phyloP scores from a whole-genome alignment of 768 basidiomycete genomes.

The Sarcodon aspratus region DNA sequence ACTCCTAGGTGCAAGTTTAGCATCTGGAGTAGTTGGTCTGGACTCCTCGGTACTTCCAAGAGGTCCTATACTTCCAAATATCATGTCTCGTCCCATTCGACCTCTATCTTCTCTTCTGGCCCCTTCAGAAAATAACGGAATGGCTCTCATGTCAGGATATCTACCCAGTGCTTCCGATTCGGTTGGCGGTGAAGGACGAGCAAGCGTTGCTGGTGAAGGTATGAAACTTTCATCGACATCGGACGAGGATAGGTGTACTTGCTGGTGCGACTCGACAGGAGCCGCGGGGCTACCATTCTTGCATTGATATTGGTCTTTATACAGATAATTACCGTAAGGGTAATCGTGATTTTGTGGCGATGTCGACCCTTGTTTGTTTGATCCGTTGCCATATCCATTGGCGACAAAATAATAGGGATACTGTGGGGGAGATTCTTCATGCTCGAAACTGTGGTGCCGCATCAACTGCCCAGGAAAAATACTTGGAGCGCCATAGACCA shows the following conservation, averaged over 20 bases:
- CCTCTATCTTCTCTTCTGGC: conserved; percentile 5
- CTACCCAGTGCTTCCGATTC: conserved; percentile 24
- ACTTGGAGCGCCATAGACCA: too few species aligned
- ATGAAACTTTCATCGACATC: conserved; percentile 5
- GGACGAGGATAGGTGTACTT: not conserved
- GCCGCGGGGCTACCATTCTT: not conserved
- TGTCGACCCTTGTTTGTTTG: too few species aligned
- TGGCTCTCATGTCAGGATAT: conserved; percentile 18
- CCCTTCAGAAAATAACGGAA: conserved; percentile 9
- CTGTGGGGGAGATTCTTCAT: too few species aligned
- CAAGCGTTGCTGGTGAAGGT: conserved; percentile 19
- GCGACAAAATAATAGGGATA: too few species aligned
- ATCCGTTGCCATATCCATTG: too few species aligned
- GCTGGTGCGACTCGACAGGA: conserved; percentile 1
- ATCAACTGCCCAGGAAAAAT: too few species aligned
- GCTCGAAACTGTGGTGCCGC: too few species aligned
- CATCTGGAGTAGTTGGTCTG: not conserved
- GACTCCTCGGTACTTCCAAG: conserved; percentile 13
- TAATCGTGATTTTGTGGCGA: too few species aligned
- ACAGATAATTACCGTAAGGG: not conserved
- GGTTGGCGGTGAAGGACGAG: conserved; percentile 20
- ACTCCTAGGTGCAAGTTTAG: not conserved
- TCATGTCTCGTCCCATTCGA: conserved; percentile 21
- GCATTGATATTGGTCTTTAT: not conserved
- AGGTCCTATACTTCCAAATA: conserved; percentile 41